phyloP scores from a whole-genome alignment of 1,139 yeast species.

The Debaryomycetaceae sp. region DNA sequence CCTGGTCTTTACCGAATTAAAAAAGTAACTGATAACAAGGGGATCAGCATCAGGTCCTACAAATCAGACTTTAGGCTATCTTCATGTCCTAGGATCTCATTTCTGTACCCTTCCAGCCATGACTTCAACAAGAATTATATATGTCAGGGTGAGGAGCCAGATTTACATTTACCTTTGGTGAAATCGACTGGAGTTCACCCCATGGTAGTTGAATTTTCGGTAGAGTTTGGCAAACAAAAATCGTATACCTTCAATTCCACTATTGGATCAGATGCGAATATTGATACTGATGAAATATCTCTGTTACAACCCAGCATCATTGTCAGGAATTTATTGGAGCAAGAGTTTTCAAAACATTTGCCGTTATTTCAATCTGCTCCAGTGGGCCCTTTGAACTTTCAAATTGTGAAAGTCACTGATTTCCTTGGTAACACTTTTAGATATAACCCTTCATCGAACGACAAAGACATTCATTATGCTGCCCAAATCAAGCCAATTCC shows the following conservation, averaged over 20 bases:
- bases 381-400: slow-evolving; percentile 63
- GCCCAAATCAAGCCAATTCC: slow-evolving; percentile 68
- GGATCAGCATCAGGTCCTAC: slow-evolving; percentile 59
- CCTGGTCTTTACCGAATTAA: slow-evolving; percentile 75
- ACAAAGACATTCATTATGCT: slow-evolving; percentile 48
- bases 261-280: slow-evolving; percentile 13
- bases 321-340: slow-evolving; percentile 35
- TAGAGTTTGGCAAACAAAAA: slow-evolving; percentile 49
- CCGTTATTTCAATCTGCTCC: slow-evolving; percentile 23
- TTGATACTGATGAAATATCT: slow-evolving; percentile 13
- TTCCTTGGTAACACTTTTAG: slow-evolving; percentile 68
- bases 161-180: slow-evolving; percentile 31
- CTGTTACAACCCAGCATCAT: slow-evolving; percentile 24
- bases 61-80: slow-evolving; percentile 67
- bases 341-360: slow-evolving; percentile 28
- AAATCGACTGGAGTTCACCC: slow-evolving; percentile 76
- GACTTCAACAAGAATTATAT: slow-evolving; percentile 34
- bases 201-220: slow-evolving; percentile 56
- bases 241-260: slow-evolving; percentile 22
- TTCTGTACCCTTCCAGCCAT: slow-evolving; percentile 32
- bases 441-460: slow-evolving; percentile 47
- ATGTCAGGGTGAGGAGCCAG: slow-evolving; percentile 29
- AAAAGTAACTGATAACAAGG: slow-evolving; percentile 63
- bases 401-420: slow-evolving; percentile 65
- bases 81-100: slow-evolving; percentile 70